Evolutionary conservation across 2,329 filamentous ascomycete species (phyloP), one percentile per base, ranked within the genome.

Genomic region (Alternaria sp.): DNA sequence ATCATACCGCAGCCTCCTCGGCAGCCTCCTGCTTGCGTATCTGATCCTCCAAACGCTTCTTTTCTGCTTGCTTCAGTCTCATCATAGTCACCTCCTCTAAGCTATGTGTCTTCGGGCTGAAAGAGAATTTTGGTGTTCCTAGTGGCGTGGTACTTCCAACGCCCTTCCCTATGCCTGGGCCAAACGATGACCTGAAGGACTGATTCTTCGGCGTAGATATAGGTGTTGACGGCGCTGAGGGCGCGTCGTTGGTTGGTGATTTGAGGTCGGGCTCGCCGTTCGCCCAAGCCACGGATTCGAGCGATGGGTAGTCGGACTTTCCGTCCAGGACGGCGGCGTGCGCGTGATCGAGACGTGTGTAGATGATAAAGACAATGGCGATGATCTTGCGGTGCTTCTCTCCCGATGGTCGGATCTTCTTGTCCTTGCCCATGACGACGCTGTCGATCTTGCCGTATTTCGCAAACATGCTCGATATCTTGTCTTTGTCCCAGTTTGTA

Each of bases 381-480:
- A 86, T 78, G 2, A 83, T 76, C 60, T 83, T 84, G 68, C 86
- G 86, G 66, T 86, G 84, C 61, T 83, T 84, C 59, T 81, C 80
- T 5, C 84, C 84, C 6, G 82, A 82, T 4, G 84, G 67, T 6
- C 83, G 82, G 6, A 79, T 70, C 66, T 86, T 86, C 73, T 87
- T 88, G 69, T 88, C 86, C 64, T 86, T 87, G 53, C 87, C 79
- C 33, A 87, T 76, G 46, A 87, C 80, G 0, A 84, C 79, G 63
- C 84, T 85, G 64, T 89, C 86, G 12, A 90, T 80, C 49, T 83
- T 81, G n/a, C 87, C 88, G 69, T 88, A 89, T 15, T 80, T 77
- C 1, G 78, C 76, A 72, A 89, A 89, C 14, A 87, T 77, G 7
- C 73, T 67, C 9, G 70, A 71, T 11, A 89, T 67, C 10, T 78